Base-by-base conservation (phyloP, 1,284 basidiomycete species). In the Chiua sp. region DNA sequence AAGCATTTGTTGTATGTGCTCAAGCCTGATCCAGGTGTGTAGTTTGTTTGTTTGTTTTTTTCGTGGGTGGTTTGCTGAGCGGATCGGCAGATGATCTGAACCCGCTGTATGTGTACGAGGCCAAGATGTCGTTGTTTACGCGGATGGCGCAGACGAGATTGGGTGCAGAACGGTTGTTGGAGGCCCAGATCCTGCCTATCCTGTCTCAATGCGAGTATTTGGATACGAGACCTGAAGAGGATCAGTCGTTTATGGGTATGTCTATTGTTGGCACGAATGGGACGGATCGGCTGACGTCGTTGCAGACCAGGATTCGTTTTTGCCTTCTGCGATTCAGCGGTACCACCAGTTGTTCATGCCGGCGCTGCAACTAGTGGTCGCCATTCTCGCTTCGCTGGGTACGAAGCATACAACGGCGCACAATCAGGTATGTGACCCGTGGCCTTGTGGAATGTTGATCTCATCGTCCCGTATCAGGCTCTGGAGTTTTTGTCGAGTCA, bases 31-130 rank as follows among this genome's bases (percentile, higher is more conserved):
- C 94, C 96, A 53, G 91, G 94, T 93, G 68, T 61, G 85, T 69
- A 49, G 18, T 2, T n/a, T n/a, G n/a, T n/a, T n/a, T n/a, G n/a
- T 11, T 18, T 32, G 39, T 57, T 15, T 52, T 53, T 51, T 42
- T 28, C 28, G 30, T 18, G 8, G 42, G 12, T n/a, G 20, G n/a
- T 15, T 47, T 46, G 26, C 44, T 61, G 23, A 37, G 4, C 4
- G 13, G 48, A 20, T 26, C 55, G 62, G 0, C 63, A 96, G 93
- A 93, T 68, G 92, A 94, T 63, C 78, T 99, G 23, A 97, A 98
- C 70, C 84, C 94, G 0, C 81, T 97, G 51, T 98, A 98, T 76
- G 93, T 98, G 18, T 98, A 97, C 70, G 97, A 98, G 74, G 87
- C 96, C 18, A 96, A 96, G 76, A 89, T 98, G 83, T 91, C 94